Evolutionary conservation across 345 rosid genomes (phyloP), one percentile per base, ranked within the genome.

Genomic region (Linum tenue): DNA sequence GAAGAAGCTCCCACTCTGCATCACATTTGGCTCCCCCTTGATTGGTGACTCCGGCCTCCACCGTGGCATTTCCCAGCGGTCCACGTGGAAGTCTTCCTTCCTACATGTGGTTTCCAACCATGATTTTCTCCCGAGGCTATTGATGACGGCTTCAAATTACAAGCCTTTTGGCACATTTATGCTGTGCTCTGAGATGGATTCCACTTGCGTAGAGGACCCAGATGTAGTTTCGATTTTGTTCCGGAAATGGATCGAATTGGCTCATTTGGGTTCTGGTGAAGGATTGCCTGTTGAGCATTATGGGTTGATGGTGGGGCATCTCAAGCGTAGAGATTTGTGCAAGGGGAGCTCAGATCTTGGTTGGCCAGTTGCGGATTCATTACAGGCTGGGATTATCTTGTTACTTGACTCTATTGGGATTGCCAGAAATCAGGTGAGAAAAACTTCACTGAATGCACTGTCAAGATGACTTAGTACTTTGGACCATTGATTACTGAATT

Each of bases 21-120:
- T 91, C 73, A 88, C 96, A 0, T 91, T 84, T 57, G 94, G 96
- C 10, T 77, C 83, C 0, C 90, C 96, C 0, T 74, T 86, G 3
- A 3, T 84, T 1, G 91, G 86, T 3, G 76, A 86, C 65, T 37
- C 3, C 3, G 62, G 42, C 59, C 61, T 86, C 12, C 87, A 78
- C 59, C 14, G 51, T 37, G 77, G 76, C 48, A 62, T 81, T 42
- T 78, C 72, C 0, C 73, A 65, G 4, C 41, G 77, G n/a, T 65
- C 81, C 3, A 53, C 37, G 31, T 72, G 85, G 81, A 78, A 67
- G 40, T 73, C 89, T 51, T 77, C 82, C 73, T 89, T 86, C 76
- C 77, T 86, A 42, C 83, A 86, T 64, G 85, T 83, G 5, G 79
- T 64, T 59, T 75, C 76, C 36, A 50, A 17, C 61, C 71, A 73